A percentile compares a stretch with the other conserved stretches of the same genome.
phyloP scores from a whole-genome alignment of 768 basidiomycete genomes.

The Agaricus sinodeliciosus region DNA sequence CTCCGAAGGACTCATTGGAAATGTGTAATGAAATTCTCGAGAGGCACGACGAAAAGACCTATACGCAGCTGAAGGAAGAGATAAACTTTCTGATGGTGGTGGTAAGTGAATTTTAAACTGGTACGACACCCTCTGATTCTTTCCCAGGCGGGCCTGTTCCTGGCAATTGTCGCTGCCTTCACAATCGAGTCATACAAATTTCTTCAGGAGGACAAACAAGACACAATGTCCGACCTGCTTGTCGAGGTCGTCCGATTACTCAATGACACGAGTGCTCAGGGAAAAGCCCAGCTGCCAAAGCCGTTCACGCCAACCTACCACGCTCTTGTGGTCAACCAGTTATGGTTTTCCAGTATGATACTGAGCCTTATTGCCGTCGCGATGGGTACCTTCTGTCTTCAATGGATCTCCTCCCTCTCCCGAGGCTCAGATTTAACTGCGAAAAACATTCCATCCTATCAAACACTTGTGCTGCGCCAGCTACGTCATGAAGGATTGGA shows the following conservation, averaged over 20 bases:
- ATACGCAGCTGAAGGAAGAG: not conserved
- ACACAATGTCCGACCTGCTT: conserved; percentile 7
- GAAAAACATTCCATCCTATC: not conserved
- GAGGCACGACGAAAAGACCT: not conserved
- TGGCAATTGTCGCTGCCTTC: conserved; percentile 5
- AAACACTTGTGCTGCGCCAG: conserved; percentile 2
- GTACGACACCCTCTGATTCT: not conserved
- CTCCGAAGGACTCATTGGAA: not conserved
- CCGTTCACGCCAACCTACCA: not conserved
- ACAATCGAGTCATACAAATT: conserved; percentile 4
- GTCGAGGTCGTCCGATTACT: not conserved
- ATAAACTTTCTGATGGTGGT: not conserved
- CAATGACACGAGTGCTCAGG: not conserved
- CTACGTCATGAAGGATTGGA: conserved; percentile 6
- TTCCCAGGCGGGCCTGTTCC: conserved; percentile 3
- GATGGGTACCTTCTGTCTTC: conserved; percentile 3
- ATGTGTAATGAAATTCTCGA: not conserved
- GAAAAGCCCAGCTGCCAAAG: not conserved
- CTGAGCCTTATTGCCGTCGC: not conserved
- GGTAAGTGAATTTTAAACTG: not conserved
- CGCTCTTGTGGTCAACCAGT: not conserved
- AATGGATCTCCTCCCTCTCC: not conserved
- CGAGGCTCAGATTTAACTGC: not conserved
- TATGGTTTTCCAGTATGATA: conserved; percentile 5
- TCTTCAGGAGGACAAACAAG: not conserved